Evolutionary conservation across 371 early-diverging fungal genomes (phyloP).

Genomic region (Mortierella sp.): DNA sequence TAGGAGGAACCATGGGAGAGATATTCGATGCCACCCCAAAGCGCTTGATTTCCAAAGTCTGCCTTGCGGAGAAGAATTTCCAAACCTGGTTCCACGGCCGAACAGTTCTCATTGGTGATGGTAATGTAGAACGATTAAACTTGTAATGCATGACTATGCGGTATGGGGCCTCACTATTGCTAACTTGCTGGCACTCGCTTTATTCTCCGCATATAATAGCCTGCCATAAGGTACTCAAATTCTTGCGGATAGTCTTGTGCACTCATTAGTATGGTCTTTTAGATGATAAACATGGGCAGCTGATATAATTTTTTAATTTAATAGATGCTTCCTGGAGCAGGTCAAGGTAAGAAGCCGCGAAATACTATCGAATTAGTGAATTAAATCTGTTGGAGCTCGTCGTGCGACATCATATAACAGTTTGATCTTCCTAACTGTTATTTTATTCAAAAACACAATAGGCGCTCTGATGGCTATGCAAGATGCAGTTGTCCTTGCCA

Average conservation of each 20-base stretch:
- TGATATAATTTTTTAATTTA: too few species aligned
- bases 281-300: too few species aligned
- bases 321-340: conserved; percentile 12
- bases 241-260: too few species aligned
- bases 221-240: conserved; percentile 7
- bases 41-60: background rate
- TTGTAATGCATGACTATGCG: too few species aligned
- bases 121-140: background rate
- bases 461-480: conserved; percentile 3
- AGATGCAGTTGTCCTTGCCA: conserved; percentile 4
- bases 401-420: too few species aligned
- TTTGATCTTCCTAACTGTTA: too few species aligned
- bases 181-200: background rate
- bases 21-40: conserved; percentile 4
- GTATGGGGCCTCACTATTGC: background rate
- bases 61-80: background rate
- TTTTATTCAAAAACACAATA: background rate
- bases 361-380: too few species aligned
- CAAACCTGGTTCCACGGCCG: conserved; percentile 5
- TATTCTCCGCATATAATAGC: background rate
- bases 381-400: too few species aligned
- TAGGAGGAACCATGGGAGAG: conserved; percentile 19
- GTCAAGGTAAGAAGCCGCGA: background rate
- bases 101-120: conserved; percentile 7
- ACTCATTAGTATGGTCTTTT: too few species aligned